Base-by-base conservation (phyloP, 2,329 filamentous ascomycete genomes). In the Calonectria fujianensis region DNA sequence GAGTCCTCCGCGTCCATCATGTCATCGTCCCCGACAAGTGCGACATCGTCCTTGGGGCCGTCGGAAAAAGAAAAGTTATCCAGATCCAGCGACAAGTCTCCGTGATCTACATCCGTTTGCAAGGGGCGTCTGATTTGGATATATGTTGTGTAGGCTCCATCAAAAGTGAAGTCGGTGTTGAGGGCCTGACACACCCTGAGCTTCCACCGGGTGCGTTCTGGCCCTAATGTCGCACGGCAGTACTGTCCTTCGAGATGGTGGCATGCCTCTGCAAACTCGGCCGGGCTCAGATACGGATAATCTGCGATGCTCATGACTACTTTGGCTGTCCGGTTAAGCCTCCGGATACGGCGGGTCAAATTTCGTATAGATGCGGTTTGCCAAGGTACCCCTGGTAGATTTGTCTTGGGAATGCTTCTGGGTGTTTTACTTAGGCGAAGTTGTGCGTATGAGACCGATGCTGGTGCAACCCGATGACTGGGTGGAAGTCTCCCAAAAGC, bases 201-300 rank as follows among this genome's bases (percentile, higher is more conserved):
- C 79, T 89, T 90, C 89, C 91, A 92, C 73, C 86, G 85, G 75
- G 85, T 86, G 71, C 91, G 88, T 48, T 90, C 80, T 9, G 88
- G 86, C 3, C 91, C 92, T 4, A 93, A 85, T 41, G 86, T 91
- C 69, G 89, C 91, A 81, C 87, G 89, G 72, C 89, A 87, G 82
- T 93, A 93, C 75, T 83, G 87, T 48, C 88, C 86, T 76, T 93
- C 91, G 29, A 93, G 87, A 70, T 90, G 86, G 78, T 93, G 90
- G 83, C 93, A 95, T 70, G 89, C 90, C 80, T 91, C 89, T 69
- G 90, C 85, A 77, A 95, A 95, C 81, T 95, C 93, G 51, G 91
- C 88, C 14, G 85, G 80, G 14, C 85, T 89, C 35, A 95, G 88
- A 73, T 89, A 90, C 9, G 93, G 93, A 81, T 93, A 95, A 66